Evolutionary conservation across 2,329 filamentous ascomycete genomes (phyloP), one percentile per base, ranked within the genome.

Genomic region (Cladosporium sp.): DNA sequence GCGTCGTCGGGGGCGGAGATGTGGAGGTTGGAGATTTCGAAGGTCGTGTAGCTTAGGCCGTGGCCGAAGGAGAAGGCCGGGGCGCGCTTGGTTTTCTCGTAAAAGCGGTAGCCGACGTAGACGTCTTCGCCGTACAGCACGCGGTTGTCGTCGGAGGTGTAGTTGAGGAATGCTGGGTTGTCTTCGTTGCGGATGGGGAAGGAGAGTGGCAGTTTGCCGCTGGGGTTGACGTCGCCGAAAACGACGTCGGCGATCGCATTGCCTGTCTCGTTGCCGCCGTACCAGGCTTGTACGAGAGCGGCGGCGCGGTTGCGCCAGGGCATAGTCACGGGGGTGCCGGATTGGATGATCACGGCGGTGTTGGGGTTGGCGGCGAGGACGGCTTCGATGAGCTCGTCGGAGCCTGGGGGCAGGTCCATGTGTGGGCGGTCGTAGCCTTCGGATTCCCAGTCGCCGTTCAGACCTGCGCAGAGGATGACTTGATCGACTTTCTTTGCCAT

Each of bases 191-290:
- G 53, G 22, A 59, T 75, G 3, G 86, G 85, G 67, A 88, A 88
- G 0, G 84, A 85, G 18, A 90, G 73, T 0, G 86, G 84, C 1
- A 91, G 74, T 65, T 90, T 90, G 12, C 82, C 87, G 53, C 80
- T 84, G 0, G 88, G 88, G 62, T 86, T 90, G 40, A 80, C 77
- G 54, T 84, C 78, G 41, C 86, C 85, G 55, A 88, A 86, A 0
- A 92, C 73, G 1, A 92, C 77, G 57, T 92, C 87, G 0, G 85
- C 86, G 54, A 94, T 84, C 9, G 83, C 84, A 62, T 91, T 89
- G 5, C 88, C 88, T 4, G 84, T 85, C 70, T 93, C 88, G 61
- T 93, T 88, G n/a, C 88, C 88, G 53, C 51, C 48, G 38, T 57
- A 57, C 40, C 55, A 55, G 19, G 55, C 78, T 62, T 89, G 85